Evolutionary conservation across 108 stramenopile species (phyloP).

Genomic region (Cylindrotheca closterium): DNA sequence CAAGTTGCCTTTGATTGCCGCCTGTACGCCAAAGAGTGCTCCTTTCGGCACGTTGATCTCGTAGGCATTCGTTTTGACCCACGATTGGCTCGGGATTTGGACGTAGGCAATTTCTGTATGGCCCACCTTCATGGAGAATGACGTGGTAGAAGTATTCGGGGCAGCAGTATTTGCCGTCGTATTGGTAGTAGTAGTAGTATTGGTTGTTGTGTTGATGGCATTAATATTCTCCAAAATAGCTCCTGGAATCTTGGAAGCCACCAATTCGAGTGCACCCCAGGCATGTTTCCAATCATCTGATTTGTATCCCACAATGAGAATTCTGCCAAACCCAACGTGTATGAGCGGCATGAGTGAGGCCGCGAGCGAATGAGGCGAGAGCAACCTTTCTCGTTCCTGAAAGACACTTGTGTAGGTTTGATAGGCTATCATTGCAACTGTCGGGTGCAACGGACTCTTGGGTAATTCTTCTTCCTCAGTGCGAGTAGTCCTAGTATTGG

Average conservation of each 20-base stretch:
- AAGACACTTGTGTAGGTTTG: not conserved
- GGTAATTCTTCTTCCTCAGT: too few relatives aligned
- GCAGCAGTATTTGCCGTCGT: not conserved
- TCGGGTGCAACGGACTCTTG: conserved; percentile 5
- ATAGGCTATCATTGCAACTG: conserved; percentile 6
- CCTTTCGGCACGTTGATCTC: conserved; percentile 27
- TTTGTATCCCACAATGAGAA: conserved; percentile 31
- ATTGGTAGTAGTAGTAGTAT: not conserved
- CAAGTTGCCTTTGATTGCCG: conserved; percentile 21
- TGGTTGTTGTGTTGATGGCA: not conserved
- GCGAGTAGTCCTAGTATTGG: too few relatives aligned
- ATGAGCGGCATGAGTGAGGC: conserved; percentile 39
- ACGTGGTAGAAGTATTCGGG: not conserved
- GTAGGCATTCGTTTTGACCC: not conserved
- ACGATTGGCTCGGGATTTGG: not conserved
- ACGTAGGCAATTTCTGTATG: conserved; percentile 3
- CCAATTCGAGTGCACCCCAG: not conserved
- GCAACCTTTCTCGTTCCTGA: not conserved
- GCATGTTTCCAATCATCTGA: conserved; percentile 9
- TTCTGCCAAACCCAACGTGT: conserved; percentile 32
- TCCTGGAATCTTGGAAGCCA: too few relatives aligned
- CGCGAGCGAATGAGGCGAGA: conserved; percentile 17
- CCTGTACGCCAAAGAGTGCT: conserved; percentile 30
- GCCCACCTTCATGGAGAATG: not conserved
- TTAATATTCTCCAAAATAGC: not conserved